Evolutionary conservation across 2,329 filamentous ascomycete genomes (phyloP).

Genomic region (Penicillium thymicola): DNA sequence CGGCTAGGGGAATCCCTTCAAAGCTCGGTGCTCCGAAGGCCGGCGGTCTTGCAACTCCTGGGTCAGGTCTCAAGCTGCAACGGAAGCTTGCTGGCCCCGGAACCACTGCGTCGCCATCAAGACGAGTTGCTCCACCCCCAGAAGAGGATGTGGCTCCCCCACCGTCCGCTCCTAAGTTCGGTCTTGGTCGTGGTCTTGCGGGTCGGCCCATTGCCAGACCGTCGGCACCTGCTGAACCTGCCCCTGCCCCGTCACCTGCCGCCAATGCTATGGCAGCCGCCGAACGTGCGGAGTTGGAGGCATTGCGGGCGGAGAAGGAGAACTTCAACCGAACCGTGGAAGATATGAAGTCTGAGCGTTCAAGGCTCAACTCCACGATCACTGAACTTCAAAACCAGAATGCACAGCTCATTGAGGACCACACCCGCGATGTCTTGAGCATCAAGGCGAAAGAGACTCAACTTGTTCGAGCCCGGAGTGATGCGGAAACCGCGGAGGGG

Average conservation of each 20-base stretch:
- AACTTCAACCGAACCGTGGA: constrained; percentile 70
- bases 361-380: constrained; percentile 78
- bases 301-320: constrained; percentile 80
- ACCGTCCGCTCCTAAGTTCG: constrained; percentile 53
- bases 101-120: constrained; percentile 40
- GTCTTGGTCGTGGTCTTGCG: constrained; percentile 72
- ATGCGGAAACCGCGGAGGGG: constrained; percentile 84
- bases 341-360: constrained; percentile 76
- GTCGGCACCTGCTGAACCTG: constrained; percentile 40
- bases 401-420: constrained; percentile 92
- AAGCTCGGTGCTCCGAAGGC: constrained; percentile 45
- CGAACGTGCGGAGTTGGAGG: constrained; percentile 69
- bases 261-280: constrained; percentile 67
- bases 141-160: constrained; percentile 44
- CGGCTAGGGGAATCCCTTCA: constrained; percentile 42
- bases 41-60: constrained; percentile 42
- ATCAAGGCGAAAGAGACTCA: constrained; percentile 99
- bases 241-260: constrained; percentile 53
- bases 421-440: constrained; percentile 89
- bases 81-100: constrained; percentile 45
- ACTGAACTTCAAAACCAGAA: constrained; percentile 96
- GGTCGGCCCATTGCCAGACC: constrained; percentile 82
- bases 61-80: constrained; percentile 42
- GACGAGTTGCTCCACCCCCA: constrained; percentile 45
- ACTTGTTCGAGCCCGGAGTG: constrained; percentile 83